Conservation (phyloP, 768 basidiomycete genomes). For the Myochromella boudieri region DNA sequence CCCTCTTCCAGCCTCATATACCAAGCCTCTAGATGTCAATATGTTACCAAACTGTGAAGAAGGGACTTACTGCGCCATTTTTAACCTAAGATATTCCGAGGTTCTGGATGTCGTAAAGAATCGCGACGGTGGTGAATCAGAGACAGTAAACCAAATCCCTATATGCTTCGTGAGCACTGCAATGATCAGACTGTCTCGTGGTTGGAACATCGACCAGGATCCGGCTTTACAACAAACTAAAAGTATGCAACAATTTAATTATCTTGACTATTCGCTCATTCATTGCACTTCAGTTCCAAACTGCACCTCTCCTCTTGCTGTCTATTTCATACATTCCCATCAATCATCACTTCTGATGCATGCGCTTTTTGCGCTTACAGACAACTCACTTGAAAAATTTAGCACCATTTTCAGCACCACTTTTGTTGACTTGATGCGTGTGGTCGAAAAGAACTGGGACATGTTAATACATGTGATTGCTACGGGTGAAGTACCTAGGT, state of each 20-base stretch:
- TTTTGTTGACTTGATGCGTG: conserved; percentile 8
- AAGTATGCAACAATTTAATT: background rate
- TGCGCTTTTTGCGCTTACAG: conserved; percentile 9
- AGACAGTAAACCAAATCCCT: conserved; percentile 2
- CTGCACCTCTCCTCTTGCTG: conserved; percentile 5
- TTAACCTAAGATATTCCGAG: conserved; percentile 4
- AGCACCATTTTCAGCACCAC: conserved; percentile 8
- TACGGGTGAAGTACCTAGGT: conserved; percentile 1
- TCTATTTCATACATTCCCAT: conserved; percentile 7
- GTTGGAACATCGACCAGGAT: conserved; percentile 7
- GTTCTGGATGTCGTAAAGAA: conserved; percentile 4
- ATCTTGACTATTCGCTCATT: background rate
- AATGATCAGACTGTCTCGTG: background rate
- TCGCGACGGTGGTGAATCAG: background rate
- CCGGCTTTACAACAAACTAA: background rate
- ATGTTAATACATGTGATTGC: conserved; percentile 5
- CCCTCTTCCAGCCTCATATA: conserved; percentile 1
- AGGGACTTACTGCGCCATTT: conserved; percentile 4
- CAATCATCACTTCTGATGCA: conserved; percentile 8
- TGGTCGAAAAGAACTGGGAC: conserved; percentile 11
- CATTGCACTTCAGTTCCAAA: conserved; percentile 1
- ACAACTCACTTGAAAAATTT: conserved; percentile 4
- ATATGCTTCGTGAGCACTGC: conserved; percentile 8
- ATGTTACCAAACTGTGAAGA: background rate
- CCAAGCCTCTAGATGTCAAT: background rate